Conservation (phyloP, 805 yeast genomes). For the Candida ovalis region DNA sequence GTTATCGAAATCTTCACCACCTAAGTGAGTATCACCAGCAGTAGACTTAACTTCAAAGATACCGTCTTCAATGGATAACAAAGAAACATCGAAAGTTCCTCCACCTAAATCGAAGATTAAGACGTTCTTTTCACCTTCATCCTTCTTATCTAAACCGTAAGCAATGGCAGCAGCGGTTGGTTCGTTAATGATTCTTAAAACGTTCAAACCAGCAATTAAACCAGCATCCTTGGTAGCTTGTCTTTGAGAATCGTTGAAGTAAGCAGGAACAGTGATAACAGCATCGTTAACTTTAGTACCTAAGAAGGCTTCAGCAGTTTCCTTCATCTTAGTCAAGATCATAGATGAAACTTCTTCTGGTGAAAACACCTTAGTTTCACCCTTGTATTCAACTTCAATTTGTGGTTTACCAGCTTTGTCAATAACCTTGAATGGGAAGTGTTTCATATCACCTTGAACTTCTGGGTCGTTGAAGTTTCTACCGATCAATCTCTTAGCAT, state of each 20-base stretch:
- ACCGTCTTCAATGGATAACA: constrained; percentile 95
- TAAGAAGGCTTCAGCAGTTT: constrained; percentile 90
- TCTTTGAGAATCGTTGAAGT: constrained; percentile 87
- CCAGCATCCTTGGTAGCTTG: constrained; percentile 97
- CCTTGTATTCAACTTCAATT: constrained; percentile 78
- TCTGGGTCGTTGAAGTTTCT: constrained; percentile 64
- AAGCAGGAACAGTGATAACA: constrained; percentile 87
- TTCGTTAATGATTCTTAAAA: constrained; percentile 84
- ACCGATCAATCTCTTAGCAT: constrained; percentile 80
- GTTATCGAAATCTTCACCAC: constrained; percentile 85
- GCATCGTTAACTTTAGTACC: constrained; percentile 88
- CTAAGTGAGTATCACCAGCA: constrained; percentile 92
- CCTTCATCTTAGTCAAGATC: constrained; percentile 93
- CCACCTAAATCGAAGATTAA: constrained; percentile 98
- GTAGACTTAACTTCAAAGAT: constrained; percentile 97
- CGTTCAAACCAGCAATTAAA: constrained; percentile 92
- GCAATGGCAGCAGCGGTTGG: constrained; percentile 95
- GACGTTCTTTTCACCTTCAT: constrained; percentile 43
- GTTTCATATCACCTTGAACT: constrained; percentile 61
- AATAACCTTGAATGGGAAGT: constrained; percentile 72
- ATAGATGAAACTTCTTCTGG: constrained; percentile 93
- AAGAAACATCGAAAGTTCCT: constrained; percentile 97
- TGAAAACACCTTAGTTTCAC: constrained; percentile 81
- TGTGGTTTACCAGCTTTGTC: constrained; percentile 76
- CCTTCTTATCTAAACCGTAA: constrained; percentile 82